A percentile compares a stretch with the other conserved stretches of the same genome.
Evolutionary conservation across 1,139 yeast genomes (phyloP).

Genomic region (Trichomonascaceae sp.): DNA sequence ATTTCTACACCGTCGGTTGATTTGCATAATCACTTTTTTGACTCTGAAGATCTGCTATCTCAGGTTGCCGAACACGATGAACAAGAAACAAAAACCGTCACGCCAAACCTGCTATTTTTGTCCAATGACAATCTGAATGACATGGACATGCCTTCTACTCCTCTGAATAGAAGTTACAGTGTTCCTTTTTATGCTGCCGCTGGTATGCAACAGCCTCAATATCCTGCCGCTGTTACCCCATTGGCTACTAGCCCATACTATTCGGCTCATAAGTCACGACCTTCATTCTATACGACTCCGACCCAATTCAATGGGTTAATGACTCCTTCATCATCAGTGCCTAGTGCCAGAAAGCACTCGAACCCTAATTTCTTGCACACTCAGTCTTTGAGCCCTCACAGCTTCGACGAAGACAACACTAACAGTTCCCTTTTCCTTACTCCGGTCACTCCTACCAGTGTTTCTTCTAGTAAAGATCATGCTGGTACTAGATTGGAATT

Average conservation of each 20-base stretch:
- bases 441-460: slow-evolving; percentile 17
- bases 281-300: slow-evolving; percentile 8
- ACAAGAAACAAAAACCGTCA: slow-evolving; percentile 10
- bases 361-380: slow-evolving; percentile 5
- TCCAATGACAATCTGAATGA: slow-evolving; percentile 1
- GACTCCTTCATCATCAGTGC: slow-evolving; percentile 6
- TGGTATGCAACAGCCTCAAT: slow-evolving; percentile 6
- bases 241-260: slow-evolving; percentile 3
- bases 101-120: slow-evolving; percentile 13
- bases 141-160: slow-evolving; percentile 1
- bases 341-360: slow-evolving; percentile 7
- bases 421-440: slow-evolving; percentile 14
- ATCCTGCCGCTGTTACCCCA: slow-evolving; percentile 2
- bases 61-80: slow-evolving; percentile 6
- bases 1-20: slow-evolving; percentile 10
- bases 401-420: neutral
- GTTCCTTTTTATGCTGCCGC: slow-evolving; percentile 11
- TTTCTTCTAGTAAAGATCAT: slow-evolving; percentile 6
- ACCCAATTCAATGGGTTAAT: slow-evolving; percentile 8
- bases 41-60: slow-evolving; percentile 6
- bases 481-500: slow-evolving; percentile 11
- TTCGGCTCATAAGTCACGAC: neutral
- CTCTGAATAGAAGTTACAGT: slow-evolving; percentile 10
- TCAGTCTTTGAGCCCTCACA: slow-evolving; percentile 1
- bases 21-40: slow-evolving; percentile 4